These are phyloP conservation scores for Hymenoscyphus scutula DNA, from an alignment of 2,329 filamentous ascomycete species.

Conservation along the genomic window DNA sequence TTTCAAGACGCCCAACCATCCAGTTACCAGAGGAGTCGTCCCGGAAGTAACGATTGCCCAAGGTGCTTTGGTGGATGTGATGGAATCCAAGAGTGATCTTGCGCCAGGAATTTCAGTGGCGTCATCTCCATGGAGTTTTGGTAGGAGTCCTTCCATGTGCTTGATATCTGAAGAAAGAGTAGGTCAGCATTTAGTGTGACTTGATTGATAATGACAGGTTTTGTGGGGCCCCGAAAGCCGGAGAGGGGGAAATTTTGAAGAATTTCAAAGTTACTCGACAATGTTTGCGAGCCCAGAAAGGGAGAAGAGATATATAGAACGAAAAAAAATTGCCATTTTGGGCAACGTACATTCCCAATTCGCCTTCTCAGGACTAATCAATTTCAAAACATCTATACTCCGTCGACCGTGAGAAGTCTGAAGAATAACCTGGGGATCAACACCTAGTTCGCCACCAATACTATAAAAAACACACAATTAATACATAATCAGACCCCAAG, in stretches of 20 bases:
- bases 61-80: conserved; percentile 53
- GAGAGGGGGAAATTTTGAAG: conserved; percentile 5
- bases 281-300: not conserved
- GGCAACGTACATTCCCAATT: conserved; percentile 82
- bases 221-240: conserved; percentile 1
- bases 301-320: conserved; percentile 2
- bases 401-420: conserved; percentile 88
- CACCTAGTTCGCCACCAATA: conserved; percentile 78
- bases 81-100: conserved; percentile 62
- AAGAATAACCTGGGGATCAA: conserved; percentile 80
- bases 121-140: conserved; percentile 71
- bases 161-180: conserved; percentile 61
- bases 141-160: conserved; percentile 74
- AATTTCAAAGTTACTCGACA: conserved; percentile 15
- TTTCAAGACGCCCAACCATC: conserved; percentile 67
- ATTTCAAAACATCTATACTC: conserved; percentile 79
- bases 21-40: conserved; percentile 63
- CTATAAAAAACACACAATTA: conserved; percentile 41
- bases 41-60: conserved; percentile 90
- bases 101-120: conserved; percentile 86
- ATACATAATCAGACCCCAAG: conserved; percentile 1
- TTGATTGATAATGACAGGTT: conserved; percentile 8
- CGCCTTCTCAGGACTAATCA: conserved; percentile 79
- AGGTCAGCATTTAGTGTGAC: conserved; percentile 10
- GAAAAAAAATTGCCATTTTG: conserved; percentile 4